Conservation (phyloP, 1,284 basidiomycete species). For the Veloporphyrellus conicus region DNA sequence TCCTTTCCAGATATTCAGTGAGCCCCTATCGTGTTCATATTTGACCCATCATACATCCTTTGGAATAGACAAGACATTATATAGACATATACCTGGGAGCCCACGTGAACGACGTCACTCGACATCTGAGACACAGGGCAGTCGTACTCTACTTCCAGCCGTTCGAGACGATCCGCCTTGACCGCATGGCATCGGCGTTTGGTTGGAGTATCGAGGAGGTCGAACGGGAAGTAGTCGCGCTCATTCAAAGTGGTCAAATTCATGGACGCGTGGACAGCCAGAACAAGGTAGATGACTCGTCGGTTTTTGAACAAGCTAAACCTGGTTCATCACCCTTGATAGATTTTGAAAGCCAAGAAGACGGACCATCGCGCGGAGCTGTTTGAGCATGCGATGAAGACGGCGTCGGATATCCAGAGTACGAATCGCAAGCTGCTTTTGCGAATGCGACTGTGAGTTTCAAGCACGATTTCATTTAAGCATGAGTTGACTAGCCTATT, state of each 20-base stretch:
- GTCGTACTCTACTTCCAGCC: constrained; percentile 84
- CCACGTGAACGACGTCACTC: constrained; percentile 60
- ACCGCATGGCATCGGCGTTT: constrained; percentile 77
- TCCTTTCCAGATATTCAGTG: constrained; percentile 71
- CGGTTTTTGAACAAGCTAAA: too few species aligned
- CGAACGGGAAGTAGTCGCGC: constrained; percentile 62
- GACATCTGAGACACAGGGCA: constrained; percentile 65
- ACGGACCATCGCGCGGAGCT: constrained; percentile 70
- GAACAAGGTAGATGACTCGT: constrained; percentile 74
- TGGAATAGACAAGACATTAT: constrained; percentile 60
- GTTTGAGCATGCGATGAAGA: constrained; percentile 69
- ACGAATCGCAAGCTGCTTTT: constrained; percentile 72
- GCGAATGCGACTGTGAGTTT: constrained; percentile 66
- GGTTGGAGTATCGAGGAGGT: constrained; percentile 72
- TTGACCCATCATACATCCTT: neutral
- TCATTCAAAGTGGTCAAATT: constrained; percentile 73
- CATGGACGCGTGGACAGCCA: constrained; percentile 76
- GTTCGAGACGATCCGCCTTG: constrained; percentile 74
- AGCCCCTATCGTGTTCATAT: constrained; percentile 24
- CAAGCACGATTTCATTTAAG: neutral
- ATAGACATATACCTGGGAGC: constrained; percentile 70
- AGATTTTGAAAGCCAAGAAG: constrained; percentile 73
- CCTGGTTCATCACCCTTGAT: too few species aligned
- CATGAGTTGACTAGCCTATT: constrained; percentile 8
- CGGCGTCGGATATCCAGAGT: constrained; percentile 63